A percentile compares a stretch with the other conserved stretches of the same genome.
Conservation (phyloP, 352 stramenopile species). For the Phytophthora chlamydospora region DNA sequence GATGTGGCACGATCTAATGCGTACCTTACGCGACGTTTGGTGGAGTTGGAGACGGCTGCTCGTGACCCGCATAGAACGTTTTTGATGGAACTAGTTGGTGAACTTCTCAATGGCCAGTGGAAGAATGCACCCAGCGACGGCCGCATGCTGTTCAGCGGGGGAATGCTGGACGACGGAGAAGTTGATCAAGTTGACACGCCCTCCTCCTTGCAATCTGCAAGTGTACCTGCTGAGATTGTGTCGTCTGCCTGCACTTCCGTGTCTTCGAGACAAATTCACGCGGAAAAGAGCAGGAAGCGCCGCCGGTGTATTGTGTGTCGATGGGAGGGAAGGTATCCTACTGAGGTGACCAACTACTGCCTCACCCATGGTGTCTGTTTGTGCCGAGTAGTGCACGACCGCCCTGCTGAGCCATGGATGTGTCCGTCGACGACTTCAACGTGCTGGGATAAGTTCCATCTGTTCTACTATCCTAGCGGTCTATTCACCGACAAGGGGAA, state of each 20-base stretch:
- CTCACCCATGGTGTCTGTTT: slow-evolving; percentile 1
- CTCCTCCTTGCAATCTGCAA: neutral
- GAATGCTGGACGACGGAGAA: neutral
- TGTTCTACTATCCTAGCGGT: slow-evolving; percentile 7
- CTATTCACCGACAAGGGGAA: slow-evolving; percentile 4
- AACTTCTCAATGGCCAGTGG: too few species aligned
- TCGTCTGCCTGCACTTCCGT: neutral
- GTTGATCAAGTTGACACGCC: neutral
- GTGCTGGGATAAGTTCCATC: slow-evolving; percentile 13
- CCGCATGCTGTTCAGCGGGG: too few species aligned
- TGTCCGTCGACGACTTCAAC: neutral
- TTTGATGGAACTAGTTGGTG: too few species aligned
- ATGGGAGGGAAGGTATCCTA: slow-evolving; percentile 6
- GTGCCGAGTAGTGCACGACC: slow-evolving; percentile 1
- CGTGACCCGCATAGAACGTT: too few species aligned
- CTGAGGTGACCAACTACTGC: slow-evolving; percentile 10
- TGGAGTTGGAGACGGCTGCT: too few species aligned
- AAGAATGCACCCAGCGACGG: too few species aligned
- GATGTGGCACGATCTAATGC: too few species aligned
- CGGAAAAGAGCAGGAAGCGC: slow-evolving; percentile 5
- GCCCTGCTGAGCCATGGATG: slow-evolving; percentile 1
- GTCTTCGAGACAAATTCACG: slow-evolving; percentile 7
- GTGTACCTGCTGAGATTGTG: neutral
- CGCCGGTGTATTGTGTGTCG: slow-evolving; percentile 1
- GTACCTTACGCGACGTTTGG: too few species aligned